Conservation (phyloP, 192 early-diverging fungal genomes). For the Coemansia sp. region DNA sequence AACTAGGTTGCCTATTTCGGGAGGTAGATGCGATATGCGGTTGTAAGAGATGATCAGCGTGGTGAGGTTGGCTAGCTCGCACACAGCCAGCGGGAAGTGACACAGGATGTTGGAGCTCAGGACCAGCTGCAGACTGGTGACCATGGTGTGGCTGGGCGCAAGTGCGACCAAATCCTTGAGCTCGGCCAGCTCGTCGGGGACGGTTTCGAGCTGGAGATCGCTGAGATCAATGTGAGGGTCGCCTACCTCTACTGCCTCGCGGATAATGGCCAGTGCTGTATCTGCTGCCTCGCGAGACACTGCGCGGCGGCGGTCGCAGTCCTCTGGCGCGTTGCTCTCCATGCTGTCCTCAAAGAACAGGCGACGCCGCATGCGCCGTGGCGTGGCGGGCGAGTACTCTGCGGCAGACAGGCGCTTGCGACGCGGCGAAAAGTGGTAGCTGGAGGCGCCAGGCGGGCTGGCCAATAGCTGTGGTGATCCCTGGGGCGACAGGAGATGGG, state of each 20-base stretch:
- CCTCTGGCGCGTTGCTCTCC: slow-evolving; percentile 25
- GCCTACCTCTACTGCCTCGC: slow-evolving; percentile 47
- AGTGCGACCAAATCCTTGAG: slow-evolving; percentile 51
- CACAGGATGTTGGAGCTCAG: slow-evolving; percentile 33
- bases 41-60: slow-evolving; percentile 50
- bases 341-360: slow-evolving; percentile 44
- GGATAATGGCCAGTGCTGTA: slow-evolving; percentile 37
- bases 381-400: slow-evolving; percentile 17
- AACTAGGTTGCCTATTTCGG: slow-evolving; percentile 44
- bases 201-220: slow-evolving; percentile 40
- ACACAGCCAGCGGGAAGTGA: slow-evolving; percentile 38
- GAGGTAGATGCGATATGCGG: slow-evolving; percentile 40
- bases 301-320: slow-evolving; percentile 3
- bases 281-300: slow-evolving; percentile 12
- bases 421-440: slow-evolving; percentile 32
- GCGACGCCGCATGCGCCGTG: slow-evolving; percentile 40
- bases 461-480: slow-evolving; percentile 1
- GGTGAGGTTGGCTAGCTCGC: slow-evolving; percentile 52
- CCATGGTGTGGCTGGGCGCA: slow-evolving; percentile 35
- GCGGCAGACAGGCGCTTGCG: slow-evolving; percentile 20
- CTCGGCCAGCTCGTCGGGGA: slow-evolving; percentile 52
- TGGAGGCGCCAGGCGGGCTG: slow-evolving; percentile 8
- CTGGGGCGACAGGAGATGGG: background rate
- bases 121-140: slow-evolving; percentile 36
- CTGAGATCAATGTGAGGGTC: slow-evolving; percentile 50